Conservation (phyloP, 1,284 basidiomycete species). For the Schizophyllum amplum region DNA sequence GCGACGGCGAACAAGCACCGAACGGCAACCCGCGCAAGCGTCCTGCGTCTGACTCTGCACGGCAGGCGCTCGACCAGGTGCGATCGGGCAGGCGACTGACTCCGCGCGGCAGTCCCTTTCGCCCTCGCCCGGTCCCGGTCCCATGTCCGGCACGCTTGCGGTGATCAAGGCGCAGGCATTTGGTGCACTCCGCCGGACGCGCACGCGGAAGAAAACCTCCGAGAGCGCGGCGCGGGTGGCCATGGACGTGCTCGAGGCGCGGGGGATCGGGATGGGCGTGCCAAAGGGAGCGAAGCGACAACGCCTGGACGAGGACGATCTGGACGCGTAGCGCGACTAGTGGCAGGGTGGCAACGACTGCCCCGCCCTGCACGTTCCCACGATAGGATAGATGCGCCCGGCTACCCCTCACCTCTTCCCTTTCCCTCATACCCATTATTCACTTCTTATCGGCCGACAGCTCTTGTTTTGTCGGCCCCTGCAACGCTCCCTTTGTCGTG, state of each 20-base stretch:
- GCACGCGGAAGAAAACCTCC: slow-evolving; percentile 59
- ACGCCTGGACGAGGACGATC: slow-evolving; percentile 44
- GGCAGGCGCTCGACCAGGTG: no score
- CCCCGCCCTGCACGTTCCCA: background rate
- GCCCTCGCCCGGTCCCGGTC: slow-evolving; percentile 56
- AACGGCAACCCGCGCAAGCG: slow-evolving; percentile 35
- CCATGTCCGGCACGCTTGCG: slow-evolving; percentile 71
- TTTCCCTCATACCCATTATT: no score
- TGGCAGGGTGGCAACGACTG: background rate
- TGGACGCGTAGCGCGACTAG: slow-evolving; percentile 13
- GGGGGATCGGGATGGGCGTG: slow-evolving; percentile 59
- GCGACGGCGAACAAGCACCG: slow-evolving; percentile 40
- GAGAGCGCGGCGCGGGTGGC: slow-evolving; percentile 70
- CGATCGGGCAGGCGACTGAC: no score
- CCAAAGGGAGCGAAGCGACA: slow-evolving; percentile 46
- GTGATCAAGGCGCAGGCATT: slow-evolving; percentile 85
- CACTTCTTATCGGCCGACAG: no score
- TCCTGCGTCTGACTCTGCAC: slow-evolving; percentile 10
- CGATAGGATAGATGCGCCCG: no score
- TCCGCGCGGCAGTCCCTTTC: slow-evolving; percentile 46
- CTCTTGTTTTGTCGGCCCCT: background rate
- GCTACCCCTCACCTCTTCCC: no score
- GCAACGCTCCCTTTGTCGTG: background rate
- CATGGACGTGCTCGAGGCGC: slow-evolving; percentile 66
- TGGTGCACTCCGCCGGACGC: slow-evolving; percentile 70